These are phyloP conservation scores for Diaporthe citrichinensis DNA, from an alignment of 2,329 filamentous ascomycete species.

Conservation along the genomic window DNA sequence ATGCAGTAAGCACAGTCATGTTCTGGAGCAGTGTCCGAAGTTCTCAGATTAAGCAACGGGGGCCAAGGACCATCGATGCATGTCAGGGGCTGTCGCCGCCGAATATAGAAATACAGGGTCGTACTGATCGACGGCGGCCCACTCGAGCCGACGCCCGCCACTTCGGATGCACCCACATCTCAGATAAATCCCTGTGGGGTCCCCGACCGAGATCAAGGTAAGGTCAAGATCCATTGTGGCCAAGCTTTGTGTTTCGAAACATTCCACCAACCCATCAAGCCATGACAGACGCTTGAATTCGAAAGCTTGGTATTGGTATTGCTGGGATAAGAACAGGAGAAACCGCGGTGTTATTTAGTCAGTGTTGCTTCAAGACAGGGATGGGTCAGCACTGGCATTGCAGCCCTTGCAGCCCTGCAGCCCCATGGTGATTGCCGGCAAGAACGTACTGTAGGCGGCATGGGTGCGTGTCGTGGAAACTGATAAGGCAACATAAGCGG, in stretches of 20 bases:
- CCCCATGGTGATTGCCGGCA: neutral
- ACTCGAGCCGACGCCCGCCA: slow-evolving; percentile 4
- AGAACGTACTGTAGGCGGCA: neutral
- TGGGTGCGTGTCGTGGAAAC: neutral
- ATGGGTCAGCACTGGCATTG: neutral
- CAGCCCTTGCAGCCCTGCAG: neutral
- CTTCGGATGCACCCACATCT: slow-evolving; percentile 20
- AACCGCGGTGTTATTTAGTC: neutral
- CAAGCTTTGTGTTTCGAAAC: neutral
- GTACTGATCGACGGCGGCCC: neutral
- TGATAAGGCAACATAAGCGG: slow-evolving; percentile 1
- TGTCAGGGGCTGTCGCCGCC: neutral
- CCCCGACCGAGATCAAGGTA: neutral
- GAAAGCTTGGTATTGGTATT: neutral
- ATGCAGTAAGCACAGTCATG: neutral
- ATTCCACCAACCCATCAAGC: neutral
- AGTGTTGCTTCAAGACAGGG: neutral
- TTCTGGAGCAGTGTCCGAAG: neutral
- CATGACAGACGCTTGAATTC: neutral
- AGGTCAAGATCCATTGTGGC: slow-evolving; percentile 5
- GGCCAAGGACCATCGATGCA: slow-evolving; percentile 1
- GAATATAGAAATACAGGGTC: slow-evolving; percentile 1
- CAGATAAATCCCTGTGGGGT: neutral
- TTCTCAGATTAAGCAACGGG: neutral
- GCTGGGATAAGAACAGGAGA: neutral